Conservation (phyloP, 1,284 basidiomycete genomes). For the Takashimella koratensis region DNA sequence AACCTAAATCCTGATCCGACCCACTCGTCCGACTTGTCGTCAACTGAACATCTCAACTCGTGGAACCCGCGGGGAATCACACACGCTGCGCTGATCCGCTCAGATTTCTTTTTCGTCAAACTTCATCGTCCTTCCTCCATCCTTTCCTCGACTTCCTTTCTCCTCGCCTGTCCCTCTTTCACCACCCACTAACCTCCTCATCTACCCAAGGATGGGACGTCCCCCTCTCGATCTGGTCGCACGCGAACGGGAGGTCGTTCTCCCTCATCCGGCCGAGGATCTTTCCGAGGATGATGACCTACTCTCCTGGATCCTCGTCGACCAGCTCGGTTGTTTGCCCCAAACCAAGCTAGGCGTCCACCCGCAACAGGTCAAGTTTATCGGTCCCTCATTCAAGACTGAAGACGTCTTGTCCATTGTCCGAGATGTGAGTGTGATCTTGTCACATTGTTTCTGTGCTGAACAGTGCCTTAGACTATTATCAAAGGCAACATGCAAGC, state of each 20-base stretch:
- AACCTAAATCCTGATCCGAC: no score
- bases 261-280: constrained; percentile 42
- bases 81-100: no score
- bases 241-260: constrained; percentile 4
- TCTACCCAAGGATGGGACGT: neutral
- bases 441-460: neutral
- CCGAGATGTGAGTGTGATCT: constrained; percentile 25
- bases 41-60: no score
- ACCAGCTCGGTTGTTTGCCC: constrained; percentile 41
- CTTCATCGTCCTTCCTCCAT: neutral
- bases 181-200: neutral
- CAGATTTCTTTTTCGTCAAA: no score
- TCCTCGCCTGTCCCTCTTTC: no score
- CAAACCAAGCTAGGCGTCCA: constrained; percentile 42
- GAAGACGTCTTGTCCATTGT: constrained; percentile 37
- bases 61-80: no score
- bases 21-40: no score
- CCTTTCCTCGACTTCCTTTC: neutral
- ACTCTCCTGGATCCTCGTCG: constrained; percentile 46
- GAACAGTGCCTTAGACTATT: constrained; percentile 15
- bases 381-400: constrained; percentile 35
- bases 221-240: neutral
- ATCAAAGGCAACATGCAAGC: constrained; percentile 21
- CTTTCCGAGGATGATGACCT: constrained; percentile 47
- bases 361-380: constrained; percentile 45